Evolutionary conservation across 192 early-diverging fungal species (phyloP).

Genomic region (Pecoramyces ruminantium): DNA sequence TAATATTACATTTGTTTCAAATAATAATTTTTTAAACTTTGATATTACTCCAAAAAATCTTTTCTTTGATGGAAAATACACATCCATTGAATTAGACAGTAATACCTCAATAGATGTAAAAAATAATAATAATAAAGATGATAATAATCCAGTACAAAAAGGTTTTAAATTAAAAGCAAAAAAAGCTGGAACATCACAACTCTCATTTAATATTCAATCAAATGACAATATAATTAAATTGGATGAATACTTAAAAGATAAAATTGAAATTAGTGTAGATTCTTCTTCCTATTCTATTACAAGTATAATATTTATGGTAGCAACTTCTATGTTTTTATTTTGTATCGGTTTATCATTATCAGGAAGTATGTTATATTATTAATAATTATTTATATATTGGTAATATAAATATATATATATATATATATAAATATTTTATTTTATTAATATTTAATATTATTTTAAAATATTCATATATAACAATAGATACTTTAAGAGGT

Average conservation of each 20-base stretch:
- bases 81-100: not conserved
- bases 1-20: not conserved
- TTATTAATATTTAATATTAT: too few relatives aligned
- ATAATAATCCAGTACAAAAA: not conserved
- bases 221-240: not conserved
- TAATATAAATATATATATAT: too few relatives aligned
- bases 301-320: not conserved
- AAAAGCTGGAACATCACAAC: not conserved
- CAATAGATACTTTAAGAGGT: not conserved
- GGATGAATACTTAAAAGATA: not conserved
- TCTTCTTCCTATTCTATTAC: not conserved
- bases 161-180: not conserved
- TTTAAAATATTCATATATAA: too few relatives aligned
- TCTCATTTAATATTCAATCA: not conserved
- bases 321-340: not conserved
- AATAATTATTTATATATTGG: too few relatives aligned
- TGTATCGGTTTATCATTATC: not conserved
- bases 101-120: not conserved
- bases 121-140: not conserved
- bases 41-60: not conserved
- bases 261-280: not conserved
- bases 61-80: not conserved
- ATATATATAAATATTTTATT: too few relatives aligned
- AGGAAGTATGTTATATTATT: not conserved
- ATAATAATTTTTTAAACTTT: not conserved